A percentile compares a stretch with the other conserved stretches of the same genome.
Conservation (phyloP, 176 grass and related monocot species). For the Carex cristatella region DNA sequence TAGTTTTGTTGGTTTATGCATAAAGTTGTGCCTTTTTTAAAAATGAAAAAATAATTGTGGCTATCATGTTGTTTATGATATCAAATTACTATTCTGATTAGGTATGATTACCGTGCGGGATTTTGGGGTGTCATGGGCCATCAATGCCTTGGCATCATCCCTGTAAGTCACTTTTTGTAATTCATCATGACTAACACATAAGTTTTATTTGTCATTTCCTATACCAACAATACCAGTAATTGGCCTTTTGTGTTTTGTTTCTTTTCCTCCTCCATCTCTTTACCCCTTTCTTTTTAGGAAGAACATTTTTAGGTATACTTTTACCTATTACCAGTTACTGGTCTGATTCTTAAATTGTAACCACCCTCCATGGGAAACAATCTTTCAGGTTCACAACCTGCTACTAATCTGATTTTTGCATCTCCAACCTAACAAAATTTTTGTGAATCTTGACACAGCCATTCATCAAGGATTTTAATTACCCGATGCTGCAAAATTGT, state of each 20-base stretch:
- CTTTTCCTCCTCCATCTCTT: background rate
- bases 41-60: background rate
- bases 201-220: conserved; percentile 13
- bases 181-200: background rate
- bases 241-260: background rate
- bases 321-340: background rate
- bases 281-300: background rate
- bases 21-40: background rate
- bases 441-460: conserved; percentile 33
- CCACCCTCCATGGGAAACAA: background rate
- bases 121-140: conserved; percentile 98
- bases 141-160: conserved; percentile 91
- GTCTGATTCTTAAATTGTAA: conserved; percentile 4
- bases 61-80: background rate
- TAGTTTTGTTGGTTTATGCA: background rate
- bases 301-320: background rate
- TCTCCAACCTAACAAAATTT: background rate
- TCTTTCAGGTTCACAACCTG: background rate
- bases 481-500: conserved; percentile 59
- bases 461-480: conserved; percentile 87
- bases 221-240: background rate
- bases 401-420: background rate
- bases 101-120: conserved; percentile 89
- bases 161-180: conserved; percentile 48
- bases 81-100: conserved; percentile 19